Base-by-base conservation (phyloP, 495 filamentous ascomycete genomes). In the Penicillium maclennaniae region DNA sequence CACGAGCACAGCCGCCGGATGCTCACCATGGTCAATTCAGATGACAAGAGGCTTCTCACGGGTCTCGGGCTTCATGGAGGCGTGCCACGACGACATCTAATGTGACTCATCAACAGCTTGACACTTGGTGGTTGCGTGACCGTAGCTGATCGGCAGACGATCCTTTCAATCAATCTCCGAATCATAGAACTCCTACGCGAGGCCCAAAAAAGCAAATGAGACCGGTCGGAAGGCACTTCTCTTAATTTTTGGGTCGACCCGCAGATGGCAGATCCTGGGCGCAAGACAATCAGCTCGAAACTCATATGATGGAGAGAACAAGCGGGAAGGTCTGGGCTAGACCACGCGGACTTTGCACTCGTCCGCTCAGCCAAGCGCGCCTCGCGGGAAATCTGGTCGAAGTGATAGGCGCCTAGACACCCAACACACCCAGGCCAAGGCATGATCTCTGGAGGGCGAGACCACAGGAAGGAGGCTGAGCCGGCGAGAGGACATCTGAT, bases 351-450 rank as follows among this genome's bases (percentile, higher is more conserved):
- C 45, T 23, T 20, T 40, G 45, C 36, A 49, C 40, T 19, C 40
- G 53, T 50, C 47, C 43, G 41, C 38, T 20, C 52, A 55, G 52
- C 46, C 52, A 55, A 55, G 52, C 40, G 40, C 23, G 23, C 45
- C 40, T 38, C 40, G 34, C 23, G 39, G 42, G 7, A 40, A 40
- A n/a, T 12, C 31, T 31, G 14, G 47, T n/a, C 7, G 17, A 2
- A 20, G 14, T 42, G 47, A 31, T 25, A 45, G 46, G 17, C 39
- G 53, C 53, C 53, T 47, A 55, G 53, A 44, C 5, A 23, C 17
- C 20, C 27, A 16, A 5, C 36, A 20, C 21, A 34, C 31, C 39
- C 25, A 21, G n/a, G 46, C 46, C 47, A 40, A 46, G 42, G 42
- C 27, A 43, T 39, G 23, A 26, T 10, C 14, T 44, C 14, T n/a